These are phyloP conservation scores for Phoma sp. DNA, from an alignment of 2,329 filamentous ascomycete species.

Conservation along the genomic window DNA sequence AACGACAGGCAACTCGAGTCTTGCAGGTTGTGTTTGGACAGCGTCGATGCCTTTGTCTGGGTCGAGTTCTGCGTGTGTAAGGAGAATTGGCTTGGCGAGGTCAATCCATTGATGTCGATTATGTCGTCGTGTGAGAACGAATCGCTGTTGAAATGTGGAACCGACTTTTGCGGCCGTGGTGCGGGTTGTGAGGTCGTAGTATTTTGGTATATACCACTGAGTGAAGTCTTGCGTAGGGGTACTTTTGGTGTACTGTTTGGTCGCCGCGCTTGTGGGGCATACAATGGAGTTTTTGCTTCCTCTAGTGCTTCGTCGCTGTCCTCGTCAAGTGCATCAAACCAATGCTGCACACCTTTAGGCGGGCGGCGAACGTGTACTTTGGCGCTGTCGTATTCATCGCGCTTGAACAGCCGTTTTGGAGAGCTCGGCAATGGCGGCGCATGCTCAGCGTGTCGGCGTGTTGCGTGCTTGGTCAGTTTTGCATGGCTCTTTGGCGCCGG, in stretches of 20 bases:
- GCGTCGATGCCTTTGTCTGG: slow-evolving; percentile 44
- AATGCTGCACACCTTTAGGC: slow-evolving; percentile 58
- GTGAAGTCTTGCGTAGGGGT: slow-evolving; percentile 30
- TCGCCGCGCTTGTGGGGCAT: slow-evolving; percentile 23
- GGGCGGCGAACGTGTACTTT: slow-evolving; percentile 58
- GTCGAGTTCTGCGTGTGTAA: slow-evolving; percentile 36
- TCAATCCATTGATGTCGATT: slow-evolving; percentile 31
- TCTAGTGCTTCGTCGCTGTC: slow-evolving; percentile 46
- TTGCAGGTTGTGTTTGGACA: slow-evolving; percentile 46
- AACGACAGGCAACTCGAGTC: slow-evolving; percentile 50
- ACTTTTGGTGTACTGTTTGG: slow-evolving; percentile 15
- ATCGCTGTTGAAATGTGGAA: slow-evolving; percentile 25
- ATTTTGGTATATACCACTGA: slow-evolving; percentile 23
- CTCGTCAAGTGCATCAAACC: slow-evolving; percentile 58
- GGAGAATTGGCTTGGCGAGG: slow-evolving; percentile 42
- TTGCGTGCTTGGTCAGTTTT: slow-evolving; percentile 36
- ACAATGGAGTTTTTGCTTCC: slow-evolving; percentile 19
- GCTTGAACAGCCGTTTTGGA: slow-evolving; percentile 38
- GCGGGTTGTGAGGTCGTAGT: slow-evolving; percentile 11
- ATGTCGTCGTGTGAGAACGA: slow-evolving; percentile 32
- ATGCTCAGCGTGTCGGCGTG: slow-evolving; percentile 26
- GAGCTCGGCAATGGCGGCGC: slow-evolving; percentile 26
- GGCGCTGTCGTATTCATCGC: slow-evolving; percentile 54
- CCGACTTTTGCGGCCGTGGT: slow-evolving; percentile 23
- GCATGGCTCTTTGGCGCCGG: slow-evolving; percentile 26